phyloP scores from a whole-genome alignment of 2,329 filamentous ascomycete genomes.

The Beauveria sp. region DNA sequence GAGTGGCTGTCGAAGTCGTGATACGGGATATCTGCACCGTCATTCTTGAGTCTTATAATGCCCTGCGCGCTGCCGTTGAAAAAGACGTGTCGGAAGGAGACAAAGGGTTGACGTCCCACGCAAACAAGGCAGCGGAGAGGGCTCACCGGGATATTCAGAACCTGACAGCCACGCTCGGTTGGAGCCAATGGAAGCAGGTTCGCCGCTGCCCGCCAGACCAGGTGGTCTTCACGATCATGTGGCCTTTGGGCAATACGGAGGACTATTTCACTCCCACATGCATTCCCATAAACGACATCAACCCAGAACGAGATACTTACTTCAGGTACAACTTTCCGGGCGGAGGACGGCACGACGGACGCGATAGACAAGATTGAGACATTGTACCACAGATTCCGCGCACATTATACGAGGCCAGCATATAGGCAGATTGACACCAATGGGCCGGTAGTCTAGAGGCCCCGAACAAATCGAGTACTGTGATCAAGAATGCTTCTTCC shows the following conservation, averaged over 20 bases:
- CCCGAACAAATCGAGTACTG: neutral
- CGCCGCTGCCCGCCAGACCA: slow-evolving; percentile 44
- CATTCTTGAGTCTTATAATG: slow-evolving; percentile 10
- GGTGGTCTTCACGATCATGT: slow-evolving; percentile 56
- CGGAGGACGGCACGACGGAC: neutral
- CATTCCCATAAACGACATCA: slow-evolving; percentile 16
- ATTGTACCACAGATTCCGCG: neutral
- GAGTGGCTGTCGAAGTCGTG: slow-evolving; percentile 6
- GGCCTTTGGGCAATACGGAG: slow-evolving; percentile 47
- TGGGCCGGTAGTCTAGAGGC: neutral
- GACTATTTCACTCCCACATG: slow-evolving; percentile 40
- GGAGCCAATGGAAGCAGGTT: slow-evolving; percentile 54
- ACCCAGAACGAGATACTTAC: neutral
- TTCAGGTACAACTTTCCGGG: neutral
- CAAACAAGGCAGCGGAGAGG: slow-evolving; percentile 15
- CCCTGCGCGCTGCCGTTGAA: neutral
- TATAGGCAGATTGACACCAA: neutral
- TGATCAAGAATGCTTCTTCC: neutral
- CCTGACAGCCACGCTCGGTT: slow-evolving; percentile 44
- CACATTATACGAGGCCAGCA: neutral
- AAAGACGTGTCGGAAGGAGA: neutral
- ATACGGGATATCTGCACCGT: slow-evolving; percentile 11
- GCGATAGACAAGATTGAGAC: neutral
- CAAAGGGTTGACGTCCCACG: neutral
- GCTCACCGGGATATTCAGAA: slow-evolving; percentile 16